Conservation (phyloP, 495 filamentous ascomycete genomes). For the Neurospora sp. region DNA sequence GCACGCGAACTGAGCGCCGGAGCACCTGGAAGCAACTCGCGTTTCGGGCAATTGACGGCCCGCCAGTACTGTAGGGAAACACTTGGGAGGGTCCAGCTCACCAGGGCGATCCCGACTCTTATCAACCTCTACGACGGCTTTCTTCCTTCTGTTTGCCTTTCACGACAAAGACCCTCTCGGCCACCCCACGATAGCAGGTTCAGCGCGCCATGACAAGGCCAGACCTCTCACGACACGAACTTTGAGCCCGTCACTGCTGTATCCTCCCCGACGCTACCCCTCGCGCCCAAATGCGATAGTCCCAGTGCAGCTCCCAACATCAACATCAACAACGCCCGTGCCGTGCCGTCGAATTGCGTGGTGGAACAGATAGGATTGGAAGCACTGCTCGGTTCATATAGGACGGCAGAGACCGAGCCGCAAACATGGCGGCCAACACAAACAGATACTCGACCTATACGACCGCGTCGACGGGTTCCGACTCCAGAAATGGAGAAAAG, state of each 20-base stretch:
- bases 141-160: not conserved
- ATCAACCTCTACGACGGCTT: not conserved
- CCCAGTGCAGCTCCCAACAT: not conserved
- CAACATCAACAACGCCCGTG: not conserved
- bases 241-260: not conserved
- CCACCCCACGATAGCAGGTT: not conserved
- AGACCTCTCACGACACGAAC: not conserved
- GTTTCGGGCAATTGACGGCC: conserved; percentile 8
- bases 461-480: conserved; percentile 33
- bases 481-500: conserved; percentile 55
- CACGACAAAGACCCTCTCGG: not conserved
- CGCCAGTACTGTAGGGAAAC: not conserved
- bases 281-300: conserved; percentile 8
- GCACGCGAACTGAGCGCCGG: not conserved
- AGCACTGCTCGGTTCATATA: not conserved
- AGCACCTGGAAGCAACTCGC: not conserved
- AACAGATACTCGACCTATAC: conserved; percentile 47
- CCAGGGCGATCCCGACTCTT: not conserved
- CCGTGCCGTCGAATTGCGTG: not conserved
- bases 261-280: not conserved
- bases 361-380: not conserved
- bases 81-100: not conserved
- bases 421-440: conserved; percentile 42
- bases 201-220: not conserved
- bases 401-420: not conserved